phyloP scores from a whole-genome alignment of 352 stramenopile species.

The Pythium pectinolyticum region DNA sequence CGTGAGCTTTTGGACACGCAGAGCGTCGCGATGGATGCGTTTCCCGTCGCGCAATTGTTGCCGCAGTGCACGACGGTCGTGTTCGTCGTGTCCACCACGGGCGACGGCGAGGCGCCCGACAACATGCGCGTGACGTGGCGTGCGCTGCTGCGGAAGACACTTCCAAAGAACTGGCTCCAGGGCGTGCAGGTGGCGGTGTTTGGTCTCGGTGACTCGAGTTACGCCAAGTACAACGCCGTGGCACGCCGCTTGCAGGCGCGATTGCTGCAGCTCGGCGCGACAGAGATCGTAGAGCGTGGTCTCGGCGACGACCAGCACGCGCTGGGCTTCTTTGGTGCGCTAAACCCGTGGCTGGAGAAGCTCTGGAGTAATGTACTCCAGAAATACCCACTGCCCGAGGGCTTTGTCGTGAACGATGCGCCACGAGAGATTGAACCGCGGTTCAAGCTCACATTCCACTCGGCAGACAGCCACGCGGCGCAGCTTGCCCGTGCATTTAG shows the following conservation, averaged over 20 bases:
- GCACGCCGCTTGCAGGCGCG: slow-evolving; percentile 82
- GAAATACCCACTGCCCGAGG: slow-evolving; percentile 48
- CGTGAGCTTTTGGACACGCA: slow-evolving; percentile 58
- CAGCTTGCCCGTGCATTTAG: slow-evolving; percentile 21
- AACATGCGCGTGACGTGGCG: slow-evolving; percentile 90
- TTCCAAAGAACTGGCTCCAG: slow-evolving; percentile 65
- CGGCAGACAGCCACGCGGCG: slow-evolving; percentile 13
- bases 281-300: slow-evolving; percentile 68
- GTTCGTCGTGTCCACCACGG: slow-evolving; percentile 91
- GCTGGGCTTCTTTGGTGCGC: slow-evolving; percentile 82
- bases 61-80: slow-evolving; percentile 66
- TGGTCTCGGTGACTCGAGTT: slow-evolving; percentile 90
- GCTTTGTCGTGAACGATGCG: slow-evolving; percentile 65
- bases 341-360: slow-evolving; percentile 80
- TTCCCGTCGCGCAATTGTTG: slow-evolving; percentile 51
- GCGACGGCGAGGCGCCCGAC: slow-evolving; percentile 89
- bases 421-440: slow-evolving; percentile 47
- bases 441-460: slow-evolving; percentile 47
- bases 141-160: slow-evolving; percentile 82
- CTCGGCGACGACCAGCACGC: slow-evolving; percentile 89
- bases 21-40: slow-evolving; percentile 65
- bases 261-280: slow-evolving; percentile 83
- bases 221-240: slow-evolving; percentile 92
- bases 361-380: slow-evolving; percentile 61
- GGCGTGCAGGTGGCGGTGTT: slow-evolving; percentile 86